Evolutionary conservation across 331 rosid species (phyloP).

Genomic region (Cydonia oblonga): DNA sequence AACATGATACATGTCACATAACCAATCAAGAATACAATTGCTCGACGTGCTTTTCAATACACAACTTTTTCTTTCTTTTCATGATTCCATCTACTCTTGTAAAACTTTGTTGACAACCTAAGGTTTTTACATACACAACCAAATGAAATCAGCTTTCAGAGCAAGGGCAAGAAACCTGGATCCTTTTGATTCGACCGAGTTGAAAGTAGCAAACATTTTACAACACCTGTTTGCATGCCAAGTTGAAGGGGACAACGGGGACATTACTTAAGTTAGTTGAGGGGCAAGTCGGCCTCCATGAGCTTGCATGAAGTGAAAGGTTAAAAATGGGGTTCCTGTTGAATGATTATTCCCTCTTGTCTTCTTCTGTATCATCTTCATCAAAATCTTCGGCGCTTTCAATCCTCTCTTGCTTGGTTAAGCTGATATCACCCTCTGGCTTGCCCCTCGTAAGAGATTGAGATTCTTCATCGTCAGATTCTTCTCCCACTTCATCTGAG

Average conservation of each 20-base stretch:
- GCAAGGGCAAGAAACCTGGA: neutral
- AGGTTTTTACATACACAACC: slow-evolving; percentile 3
- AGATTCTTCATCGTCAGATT: slow-evolving; percentile 74
- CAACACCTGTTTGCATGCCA: slow-evolving; percentile 6
- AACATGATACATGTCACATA: neutral
- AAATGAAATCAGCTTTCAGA: neutral
- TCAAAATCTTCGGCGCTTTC: slow-evolving; percentile 19
- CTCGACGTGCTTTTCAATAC: neutral
- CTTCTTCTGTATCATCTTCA: slow-evolving; percentile 55
- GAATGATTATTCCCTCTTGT: slow-evolving; percentile 57
- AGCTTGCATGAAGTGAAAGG: neutral
- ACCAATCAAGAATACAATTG: neutral
- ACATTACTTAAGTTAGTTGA: neutral
- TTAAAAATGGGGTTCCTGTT: neutral
- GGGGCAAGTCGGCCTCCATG: neutral
- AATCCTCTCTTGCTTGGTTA: slow-evolving; percentile 46
- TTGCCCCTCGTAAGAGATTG: slow-evolving; percentile 48
- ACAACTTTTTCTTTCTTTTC: neutral
- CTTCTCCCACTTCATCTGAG: slow-evolving; percentile 83
- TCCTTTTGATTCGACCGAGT: neutral
- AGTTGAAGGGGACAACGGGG: neutral
- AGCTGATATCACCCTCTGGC: slow-evolving; percentile 58
- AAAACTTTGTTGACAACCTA: neutral
- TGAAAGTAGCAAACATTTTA: neutral
- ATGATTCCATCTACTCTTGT: neutral